Evolutionary conservation across 2,329 filamentous ascomycete genomes (phyloP).

Genomic region (Trichoderma polysporum): DNA sequence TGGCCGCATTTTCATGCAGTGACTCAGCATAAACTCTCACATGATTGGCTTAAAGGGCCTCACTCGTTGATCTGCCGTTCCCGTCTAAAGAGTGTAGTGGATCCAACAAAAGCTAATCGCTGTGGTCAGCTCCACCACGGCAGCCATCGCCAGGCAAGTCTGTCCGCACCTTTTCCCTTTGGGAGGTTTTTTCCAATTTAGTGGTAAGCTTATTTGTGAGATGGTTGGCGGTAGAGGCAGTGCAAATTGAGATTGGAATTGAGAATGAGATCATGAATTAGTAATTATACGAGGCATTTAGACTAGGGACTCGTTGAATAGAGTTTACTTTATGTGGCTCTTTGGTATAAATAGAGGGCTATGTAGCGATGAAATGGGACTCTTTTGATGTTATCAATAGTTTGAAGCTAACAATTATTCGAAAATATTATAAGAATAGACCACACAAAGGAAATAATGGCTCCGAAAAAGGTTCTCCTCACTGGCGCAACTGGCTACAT

Average conservation of each 20-base stretch:
- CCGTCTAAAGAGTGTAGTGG: neutral
- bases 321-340: neutral
- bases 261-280: neutral
- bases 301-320: neutral
- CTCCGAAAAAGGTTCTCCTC: slow-evolving; percentile 28
- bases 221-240: neutral
- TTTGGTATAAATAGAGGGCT: neutral
- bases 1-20: neutral
- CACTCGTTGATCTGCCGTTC: neutral
- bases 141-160: neutral
- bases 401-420: neutral
- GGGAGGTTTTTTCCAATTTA: neutral
- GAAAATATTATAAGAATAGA: neutral
- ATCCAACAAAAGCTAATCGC: neutral
- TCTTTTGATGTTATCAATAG: neutral
- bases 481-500: slow-evolving; percentile 33
- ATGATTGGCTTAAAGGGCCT: neutral
- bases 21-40: neutral
- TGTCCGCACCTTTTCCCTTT: neutral
- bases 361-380: neutral
- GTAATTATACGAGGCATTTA: neutral
- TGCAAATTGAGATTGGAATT: neutral
- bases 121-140: neutral
- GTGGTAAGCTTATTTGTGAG: neutral
- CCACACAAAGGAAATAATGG: slow-evolving; percentile 10